Base-by-base conservation (phyloP, 176 grass and related monocot species). In the Pontederia paniculata region DNA sequence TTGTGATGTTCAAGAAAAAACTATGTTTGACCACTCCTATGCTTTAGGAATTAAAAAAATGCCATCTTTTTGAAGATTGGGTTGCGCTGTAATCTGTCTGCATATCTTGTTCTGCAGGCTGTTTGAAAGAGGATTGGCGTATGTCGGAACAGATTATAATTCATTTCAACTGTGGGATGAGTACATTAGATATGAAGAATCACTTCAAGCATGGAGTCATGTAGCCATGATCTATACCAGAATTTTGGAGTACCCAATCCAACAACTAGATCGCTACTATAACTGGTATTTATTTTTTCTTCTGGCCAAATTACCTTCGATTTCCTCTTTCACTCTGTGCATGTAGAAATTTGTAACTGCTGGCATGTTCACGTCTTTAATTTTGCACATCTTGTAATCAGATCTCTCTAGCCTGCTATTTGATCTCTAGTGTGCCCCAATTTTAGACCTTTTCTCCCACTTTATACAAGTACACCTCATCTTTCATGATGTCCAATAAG, bases 121-220 rank as follows among this genome's bases (percentile, higher is more conserved):
- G 63, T 98, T 98, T 76, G 93, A 98, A 57, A 70, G 83, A 47
- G 93, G 93, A 58, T 71, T 98, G 75, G 87, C 87, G 62, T 98
- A 98, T 54, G 93, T 98, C 76, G 93, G 93, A 67, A 84, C 93
- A 59, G 93, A 98, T 80, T 98, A 82, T 60, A 77, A 77, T 46
- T 98, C 93, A 63, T 82, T 82, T 66, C 69, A 62, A 42, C 77
- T 98, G 76, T 98, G 93, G 93, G 93, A 98, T 69, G 93, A 98
- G 54, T 98, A 98, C 68, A 88, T 98, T 77, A 98, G 85, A 77
- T 98, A 98, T 82, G 93, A 98, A 79, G 93, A 98, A 54, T 91
- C 93, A 57, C 93, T 84, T 46, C 86, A 98, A 58, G 86, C 86
- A 28, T 98, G 93, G 93, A 91, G 75, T 68, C 76, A 98, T 82